phyloP scores from a whole-genome alignment of 257 asterid genomes.

The Nicotiana obtusifolia region DNA sequence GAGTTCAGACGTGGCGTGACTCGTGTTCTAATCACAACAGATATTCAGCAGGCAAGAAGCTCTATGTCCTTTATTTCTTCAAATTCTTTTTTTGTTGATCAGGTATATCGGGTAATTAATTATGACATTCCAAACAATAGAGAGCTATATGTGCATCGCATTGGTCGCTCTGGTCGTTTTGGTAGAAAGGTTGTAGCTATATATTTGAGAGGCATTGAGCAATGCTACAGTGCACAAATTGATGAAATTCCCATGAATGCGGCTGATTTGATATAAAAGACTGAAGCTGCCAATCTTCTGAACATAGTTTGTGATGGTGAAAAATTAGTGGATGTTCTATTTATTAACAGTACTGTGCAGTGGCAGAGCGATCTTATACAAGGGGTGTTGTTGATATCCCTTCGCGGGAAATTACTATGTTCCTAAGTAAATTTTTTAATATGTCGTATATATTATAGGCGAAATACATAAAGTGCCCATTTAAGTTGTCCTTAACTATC shows the following conservation, averaged over 20 bases:
- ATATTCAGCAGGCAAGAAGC: slow-evolving; percentile 80
- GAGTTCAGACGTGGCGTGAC: slow-evolving; percentile 82
- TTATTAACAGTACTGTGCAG: background rate
- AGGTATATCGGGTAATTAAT: slow-evolving; percentile 93
- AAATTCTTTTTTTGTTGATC: background rate
- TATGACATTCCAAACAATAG: slow-evolving; percentile 95
- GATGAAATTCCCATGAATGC: slow-evolving; percentile 99
- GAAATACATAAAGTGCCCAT: too few relatives aligned
- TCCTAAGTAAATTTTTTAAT: too few relatives aligned
- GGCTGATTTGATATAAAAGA: slow-evolving; percentile 60
- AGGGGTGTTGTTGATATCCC: too few relatives aligned
- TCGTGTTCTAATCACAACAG: slow-evolving; percentile 90
- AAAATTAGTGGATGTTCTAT: background rate
- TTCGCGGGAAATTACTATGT: too few relatives aligned
- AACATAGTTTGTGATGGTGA: background rate
- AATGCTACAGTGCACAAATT: slow-evolving; percentile 87
- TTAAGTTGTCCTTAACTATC: too few relatives aligned
- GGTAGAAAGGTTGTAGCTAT: slow-evolving; percentile 99
- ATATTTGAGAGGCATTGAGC: slow-evolving; percentile 86
- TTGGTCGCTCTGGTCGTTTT: slow-evolving; percentile 96
- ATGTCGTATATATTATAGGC: too few relatives aligned
- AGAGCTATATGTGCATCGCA: slow-evolving; percentile 90
- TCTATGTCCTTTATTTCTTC: background rate
- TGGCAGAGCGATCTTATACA: too few relatives aligned
- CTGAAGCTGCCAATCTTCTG: background rate